phyloP scores from a whole-genome alignment of 2,329 filamentous ascomycete species.

The Pseudopyrenochaeta lycopersici region DNA sequence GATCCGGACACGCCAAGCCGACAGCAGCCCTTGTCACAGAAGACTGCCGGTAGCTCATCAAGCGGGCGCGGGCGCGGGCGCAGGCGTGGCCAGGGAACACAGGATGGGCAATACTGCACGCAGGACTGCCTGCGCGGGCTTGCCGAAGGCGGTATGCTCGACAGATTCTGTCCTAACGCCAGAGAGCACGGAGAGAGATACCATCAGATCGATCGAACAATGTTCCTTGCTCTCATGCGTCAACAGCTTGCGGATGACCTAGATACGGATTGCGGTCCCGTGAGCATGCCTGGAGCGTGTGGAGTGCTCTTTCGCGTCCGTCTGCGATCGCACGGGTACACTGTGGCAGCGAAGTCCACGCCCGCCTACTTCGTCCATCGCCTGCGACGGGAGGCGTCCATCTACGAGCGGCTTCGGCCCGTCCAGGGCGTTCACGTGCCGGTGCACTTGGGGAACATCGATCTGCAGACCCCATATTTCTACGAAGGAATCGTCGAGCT shows the following conservation, averaged over 20 bases:
- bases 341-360: conserved; percentile 55
- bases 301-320: conserved; percentile 55
- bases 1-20: conserved; percentile 5
- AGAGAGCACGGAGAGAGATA: conserved; percentile 36
- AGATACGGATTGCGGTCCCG: conserved; percentile 29
- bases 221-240: conserved; percentile 42
- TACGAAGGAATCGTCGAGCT: conserved; percentile 31
- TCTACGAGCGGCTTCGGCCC: conserved; percentile 27
- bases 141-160: conserved; percentile 16
- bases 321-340: conserved; percentile 55
- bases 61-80: background rate
- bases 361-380: conserved; percentile 22
- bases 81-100: conserved; percentile 2
- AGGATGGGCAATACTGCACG: conserved; percentile 22
- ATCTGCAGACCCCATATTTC: conserved; percentile 23
- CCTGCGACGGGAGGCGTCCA: conserved; percentile 21
- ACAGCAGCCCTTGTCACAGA: background rate
- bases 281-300: conserved; percentile 45
- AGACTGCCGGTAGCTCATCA: background rate
- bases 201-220: conserved; percentile 40
- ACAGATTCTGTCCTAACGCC: conserved; percentile 48
- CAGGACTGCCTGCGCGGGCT: conserved; percentile 23
- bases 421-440: conserved; percentile 32
- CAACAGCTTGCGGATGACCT: conserved; percentile 27
- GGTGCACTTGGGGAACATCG: conserved; percentile 32